Base-by-base conservation (phyloP, 106 monocot species). In the Agapanthus africanus region DNA sequence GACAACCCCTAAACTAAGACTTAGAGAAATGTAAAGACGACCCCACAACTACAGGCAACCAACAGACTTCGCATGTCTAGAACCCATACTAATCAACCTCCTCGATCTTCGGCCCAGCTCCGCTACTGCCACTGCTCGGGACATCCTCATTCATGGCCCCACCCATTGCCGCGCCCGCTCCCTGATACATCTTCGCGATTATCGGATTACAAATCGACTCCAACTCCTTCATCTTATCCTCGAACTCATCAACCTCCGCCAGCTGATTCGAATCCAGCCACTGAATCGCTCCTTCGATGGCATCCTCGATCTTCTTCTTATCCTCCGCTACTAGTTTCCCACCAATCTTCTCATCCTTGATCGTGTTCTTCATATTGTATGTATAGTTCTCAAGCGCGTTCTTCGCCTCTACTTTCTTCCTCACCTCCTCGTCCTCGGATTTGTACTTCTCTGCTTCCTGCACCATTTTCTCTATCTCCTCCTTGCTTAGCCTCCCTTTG, bases 391-490 rank as follows among this genome's bases (percentile, higher is more conserved):
- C 84, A 40, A 84, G 38, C 5, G 73, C 67, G 32, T 80, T 84
- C 74, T 77, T 84, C 6, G 77, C 47, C 69, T 77, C 79, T 7
- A 71, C 76, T 69, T 54, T 84, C 47, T 59, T 79, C 80, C 73
- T 84, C 41, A 63, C 68, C 49, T 73, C 73, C 63, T 76, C 79
- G 26, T 84, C 79, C 66, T 84, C 84, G 0, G 68, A 65, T 59
- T 66, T 70, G 73, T 80, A 76, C 70, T 54, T 69, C 66, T 74
- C 73, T 0, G 78, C 82, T 6, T 77, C 78, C 57, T 73, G 59
- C 4, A 82, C 83, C 83, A 83, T 78, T 78, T 75, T 83, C 78
- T 83, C 78, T 11, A 83, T 83, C 30, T 83, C 83, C 18, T 83
- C 78, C 78, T 83, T 83, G 67, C 73, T 71, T 41, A 78, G 67